phyloP scores from a whole-genome alignment of 495 filamentous ascomycete genomes.

The Penicillium bialowiezense region DNA sequence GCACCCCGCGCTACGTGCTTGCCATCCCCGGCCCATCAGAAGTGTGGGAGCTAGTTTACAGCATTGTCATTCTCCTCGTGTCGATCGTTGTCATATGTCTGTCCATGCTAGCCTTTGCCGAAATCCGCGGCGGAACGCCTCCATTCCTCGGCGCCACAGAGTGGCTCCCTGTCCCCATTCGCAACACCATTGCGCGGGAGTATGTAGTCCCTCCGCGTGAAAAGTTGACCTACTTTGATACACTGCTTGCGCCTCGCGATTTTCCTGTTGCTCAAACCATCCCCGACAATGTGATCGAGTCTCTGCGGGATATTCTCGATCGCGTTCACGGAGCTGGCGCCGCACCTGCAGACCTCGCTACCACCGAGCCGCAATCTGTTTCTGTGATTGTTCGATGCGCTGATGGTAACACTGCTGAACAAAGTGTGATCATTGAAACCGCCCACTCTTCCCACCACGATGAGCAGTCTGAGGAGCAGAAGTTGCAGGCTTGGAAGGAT shows the following conservation, averaged over 20 bases:
- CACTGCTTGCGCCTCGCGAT: slow-evolving; percentile 2
- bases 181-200: slow-evolving; percentile 23
- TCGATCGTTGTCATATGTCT: slow-evolving; percentile 56
- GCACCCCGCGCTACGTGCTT: slow-evolving; percentile 66
- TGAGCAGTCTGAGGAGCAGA: slow-evolving; percentile 18
- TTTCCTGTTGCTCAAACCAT: not conserved
- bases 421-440: slow-evolving; percentile 25
- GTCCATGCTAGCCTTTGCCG: slow-evolving; percentile 63
- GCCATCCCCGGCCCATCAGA: slow-evolving; percentile 51
- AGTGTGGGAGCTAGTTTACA: slow-evolving; percentile 42
- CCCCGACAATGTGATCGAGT: slow-evolving; percentile 12
- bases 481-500: slow-evolving; percentile 64
- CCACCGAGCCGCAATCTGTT: slow-evolving; percentile 8
- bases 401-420: slow-evolving; percentile 16
- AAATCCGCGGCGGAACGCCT: slow-evolving; percentile 60
- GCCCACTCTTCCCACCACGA: slow-evolving; percentile 4
- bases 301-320: slow-evolving; percentile 24
- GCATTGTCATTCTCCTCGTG: slow-evolving; percentile 49
- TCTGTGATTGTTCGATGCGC: slow-evolving; percentile 27
- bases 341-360: slow-evolving; percentile 23
- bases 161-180: slow-evolving; percentile 39
- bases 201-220: slow-evolving; percentile 15
- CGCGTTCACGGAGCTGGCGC: slow-evolving; percentile 24
- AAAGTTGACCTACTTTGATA: slow-evolving; percentile 20
- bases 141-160: slow-evolving; percentile 54